phyloP scores from a whole-genome alignment of 306 rosid genomes.

The Abrus pulchellus region DNA sequence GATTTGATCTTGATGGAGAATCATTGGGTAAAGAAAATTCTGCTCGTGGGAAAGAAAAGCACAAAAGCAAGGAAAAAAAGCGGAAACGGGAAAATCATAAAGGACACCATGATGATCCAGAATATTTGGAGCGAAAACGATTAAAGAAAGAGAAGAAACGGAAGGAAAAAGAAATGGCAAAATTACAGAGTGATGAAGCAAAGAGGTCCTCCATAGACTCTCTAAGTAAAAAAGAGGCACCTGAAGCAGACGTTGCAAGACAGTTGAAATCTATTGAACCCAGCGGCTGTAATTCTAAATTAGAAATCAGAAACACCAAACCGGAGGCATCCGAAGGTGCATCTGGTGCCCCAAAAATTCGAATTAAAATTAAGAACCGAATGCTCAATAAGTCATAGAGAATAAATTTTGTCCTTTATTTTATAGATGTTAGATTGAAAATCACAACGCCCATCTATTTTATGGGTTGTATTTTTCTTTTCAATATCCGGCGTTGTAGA shows the following conservation, averaged over 20 bases:
- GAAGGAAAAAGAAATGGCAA: slow-evolving; percentile 77
- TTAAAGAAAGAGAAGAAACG: slow-evolving; percentile 85
- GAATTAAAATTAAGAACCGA: slow-evolving; percentile 81
- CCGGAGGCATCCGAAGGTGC: slow-evolving; percentile 70
- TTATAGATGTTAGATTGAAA: slow-evolving; percentile 41
- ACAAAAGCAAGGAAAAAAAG: slow-evolving; percentile 79
- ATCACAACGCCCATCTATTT: slow-evolving; percentile 25
- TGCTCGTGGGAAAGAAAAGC: slow-evolving; percentile 65
- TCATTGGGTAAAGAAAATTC: slow-evolving; percentile 56
- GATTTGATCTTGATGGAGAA: slow-evolving; percentile 59
- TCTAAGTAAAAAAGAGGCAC: slow-evolving; percentile 62
- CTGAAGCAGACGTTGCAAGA: slow-evolving; percentile 47
- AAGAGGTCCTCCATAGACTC: slow-evolving; percentile 51
- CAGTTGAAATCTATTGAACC: slow-evolving; percentile 65
- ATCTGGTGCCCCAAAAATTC: slow-evolving; percentile 72
- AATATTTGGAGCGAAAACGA: slow-evolving; percentile 81
- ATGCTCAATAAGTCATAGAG: slow-evolving; percentile 58
- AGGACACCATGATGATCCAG: slow-evolving; percentile 71
- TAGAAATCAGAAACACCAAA: slow-evolving; percentile 49
- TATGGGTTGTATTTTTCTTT: slow-evolving; percentile 40
- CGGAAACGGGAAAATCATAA: slow-evolving; percentile 75
- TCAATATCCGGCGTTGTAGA: slow-evolving; percentile 38
- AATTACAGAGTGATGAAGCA: slow-evolving; percentile 57
- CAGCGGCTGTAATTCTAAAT: slow-evolving; percentile 57
- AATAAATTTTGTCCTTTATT: slow-evolving; percentile 25